A percentile compares a stretch with the other conserved stretches of the same genome.
Evolutionary conservation across 2,329 filamentous ascomycete genomes (phyloP).

Genomic region (Colletotrichum liriopes): DNA sequence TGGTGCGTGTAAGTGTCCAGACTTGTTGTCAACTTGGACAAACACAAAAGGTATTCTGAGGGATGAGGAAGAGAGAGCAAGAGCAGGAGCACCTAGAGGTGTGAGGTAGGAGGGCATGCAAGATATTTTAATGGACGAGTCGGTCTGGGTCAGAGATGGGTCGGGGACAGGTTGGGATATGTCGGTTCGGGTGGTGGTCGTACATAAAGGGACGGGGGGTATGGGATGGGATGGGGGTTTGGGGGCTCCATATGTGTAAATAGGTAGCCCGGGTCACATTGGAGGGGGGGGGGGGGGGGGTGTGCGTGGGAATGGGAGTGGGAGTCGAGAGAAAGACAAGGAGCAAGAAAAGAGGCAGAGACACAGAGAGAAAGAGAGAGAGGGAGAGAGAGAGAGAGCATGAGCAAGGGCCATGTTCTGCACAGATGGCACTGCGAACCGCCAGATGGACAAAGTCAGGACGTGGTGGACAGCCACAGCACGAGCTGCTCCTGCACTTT

Average conservation of each 20-base stretch:
- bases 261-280: constrained; percentile 16
- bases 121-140: constrained; percentile 41
- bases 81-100: neutral
- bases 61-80: constrained; percentile 2
- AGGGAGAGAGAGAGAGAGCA: neutral
- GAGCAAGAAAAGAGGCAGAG: constrained; percentile 1
- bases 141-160: constrained; percentile 30
- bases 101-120: constrained; percentile 33
- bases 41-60: constrained; percentile 5
- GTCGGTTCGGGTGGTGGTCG: constrained; percentile 17
- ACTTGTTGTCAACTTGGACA: constrained; percentile 8
- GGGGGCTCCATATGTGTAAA: constrained; percentile 41
- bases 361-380: neutral
- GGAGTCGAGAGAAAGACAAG: neutral
- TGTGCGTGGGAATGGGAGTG: neutral
- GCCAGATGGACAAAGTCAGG: constrained; percentile 32
- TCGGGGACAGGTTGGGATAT: constrained; percentile 22
- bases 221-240: constrained; percentile 13
- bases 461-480: constrained; percentile 20
- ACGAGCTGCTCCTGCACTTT: constrained; percentile 33
- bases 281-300: neutral
- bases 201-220: constrained; percentile 34
- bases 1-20: constrained; percentile 35
- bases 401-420: constrained; percentile 24
- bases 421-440: constrained; percentile 38